A percentile compares a stretch with the other conserved stretches of the same genome.
These are phyloP conservation scores for Coprinopsis sp. DNA, from an alignment of 768 basidiomycete species.

Conservation along the genomic window DNA sequence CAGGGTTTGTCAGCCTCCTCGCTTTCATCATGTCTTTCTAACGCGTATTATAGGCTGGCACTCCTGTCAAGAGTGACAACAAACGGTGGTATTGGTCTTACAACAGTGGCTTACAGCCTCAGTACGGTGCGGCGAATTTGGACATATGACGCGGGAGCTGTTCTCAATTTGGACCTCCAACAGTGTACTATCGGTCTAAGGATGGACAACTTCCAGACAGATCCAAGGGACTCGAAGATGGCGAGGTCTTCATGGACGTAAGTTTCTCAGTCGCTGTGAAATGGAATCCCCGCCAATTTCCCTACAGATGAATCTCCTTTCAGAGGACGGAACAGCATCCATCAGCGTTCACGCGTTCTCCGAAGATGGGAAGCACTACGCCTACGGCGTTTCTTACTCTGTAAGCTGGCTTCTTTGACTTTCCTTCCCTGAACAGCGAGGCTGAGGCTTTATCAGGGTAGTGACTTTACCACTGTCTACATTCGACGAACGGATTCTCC, in stretches of 20 bases:
- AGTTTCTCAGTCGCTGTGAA: too few species aligned
- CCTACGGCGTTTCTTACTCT: conserved; percentile 71
- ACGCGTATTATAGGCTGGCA: conserved; percentile 46
- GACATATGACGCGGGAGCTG: background rate
- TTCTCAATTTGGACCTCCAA: conserved; percentile 1
- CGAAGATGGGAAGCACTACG: conserved; percentile 63
- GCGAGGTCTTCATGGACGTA: conserved; percentile 80
- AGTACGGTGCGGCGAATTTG: conserved; percentile 34
- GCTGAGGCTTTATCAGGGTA: conserved; percentile 43
- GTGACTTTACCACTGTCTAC: conserved; percentile 68
- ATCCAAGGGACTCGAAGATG: conserved; percentile 37
- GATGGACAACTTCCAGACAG: conserved; percentile 51
- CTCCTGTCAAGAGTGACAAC: conserved; percentile 58
- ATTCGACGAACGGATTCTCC: conserved; percentile 60
- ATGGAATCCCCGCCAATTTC: too few species aligned
- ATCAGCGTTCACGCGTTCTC: conserved; percentile 59
- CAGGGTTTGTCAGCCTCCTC: conserved; percentile 27
- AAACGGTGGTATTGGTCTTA: conserved; percentile 78
- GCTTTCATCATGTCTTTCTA: background rate
- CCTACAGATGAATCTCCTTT: conserved; percentile 63
- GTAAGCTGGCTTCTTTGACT: conserved; percentile 33
- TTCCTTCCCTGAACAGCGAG: conserved; percentile 3
- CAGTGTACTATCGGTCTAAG: conserved; percentile 61
- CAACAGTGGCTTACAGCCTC: conserved; percentile 73
- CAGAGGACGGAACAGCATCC: conserved; percentile 68